Evolutionary conservation across 202 grass and related monocot genomes (phyloP), one percentile per base, ranked within the genome.

Genomic region (Panicum hallii): DNA sequence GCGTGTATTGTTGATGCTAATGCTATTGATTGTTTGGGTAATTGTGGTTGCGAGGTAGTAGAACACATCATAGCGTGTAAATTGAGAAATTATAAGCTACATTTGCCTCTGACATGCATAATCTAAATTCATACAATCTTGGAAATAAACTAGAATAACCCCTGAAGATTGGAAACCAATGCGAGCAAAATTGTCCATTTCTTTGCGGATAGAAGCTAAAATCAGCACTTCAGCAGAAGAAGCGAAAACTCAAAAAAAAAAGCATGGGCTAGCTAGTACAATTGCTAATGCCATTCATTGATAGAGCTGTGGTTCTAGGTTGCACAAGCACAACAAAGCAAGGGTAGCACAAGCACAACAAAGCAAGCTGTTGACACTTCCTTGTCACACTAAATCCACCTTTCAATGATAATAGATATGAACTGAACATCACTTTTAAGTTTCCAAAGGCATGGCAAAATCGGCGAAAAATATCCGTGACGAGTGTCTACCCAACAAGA

Each of bases 351-450:
- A 26, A 15, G 4, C 63, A 14, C 38, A 85, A 40, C 28, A 48
- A 88, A 58, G 17, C 23, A 50, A 71, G 32, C 43, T 1, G 74
- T 50, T 73, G 41, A 0, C 57, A 7, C 42, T 78, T 86, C 50
- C 23, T 60, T 79, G 5, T 90, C 79, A 74, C 67, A 54, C 71
- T 78, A 79, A 68, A 83, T 79, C 67, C 19, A 64, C 3, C 7
- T 20, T 56, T 42, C 11, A 30, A 30, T 12, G 48, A n/a, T 44
- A 17, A 52, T 7, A 58, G 15, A 13, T 50, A 58, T 57, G 7
- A 73, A 9, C 6, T 26, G 1, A 72, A 67, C 48, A 2, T 32
- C 15, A 42, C 41, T 7, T 43, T 52, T 7, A 1, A 63, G n/a
- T 42, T 14, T 14, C 5, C 11, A 53, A 66, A 74, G 4, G 8